Conservation (phyloP, 83 land plant species). For the Isoetes engelmannii region DNA sequence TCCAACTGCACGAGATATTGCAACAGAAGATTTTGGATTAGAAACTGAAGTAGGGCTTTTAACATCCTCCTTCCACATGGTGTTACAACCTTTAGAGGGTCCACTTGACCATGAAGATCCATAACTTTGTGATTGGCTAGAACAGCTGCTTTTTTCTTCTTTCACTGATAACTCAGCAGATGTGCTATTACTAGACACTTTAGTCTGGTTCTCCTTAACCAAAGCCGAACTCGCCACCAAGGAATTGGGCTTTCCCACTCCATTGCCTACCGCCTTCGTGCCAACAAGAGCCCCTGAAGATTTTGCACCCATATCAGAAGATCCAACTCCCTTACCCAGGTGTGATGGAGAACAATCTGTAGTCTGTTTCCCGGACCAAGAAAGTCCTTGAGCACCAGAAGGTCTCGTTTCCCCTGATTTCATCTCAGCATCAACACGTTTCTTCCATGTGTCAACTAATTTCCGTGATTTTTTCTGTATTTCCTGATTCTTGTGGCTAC, state of each 20-base stretch:
- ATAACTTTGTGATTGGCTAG: constrained; percentile 77
- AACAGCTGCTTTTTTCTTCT: constrained; percentile 74
- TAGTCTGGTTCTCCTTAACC: neutral
- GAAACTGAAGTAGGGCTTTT: constrained; percentile 58
- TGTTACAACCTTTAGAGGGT: constrained; percentile 40
- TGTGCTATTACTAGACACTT: constrained; percentile 5
- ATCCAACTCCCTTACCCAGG: neutral
- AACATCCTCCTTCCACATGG: constrained; percentile 60
- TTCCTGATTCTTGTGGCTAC: constrained; percentile 9
- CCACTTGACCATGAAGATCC: constrained; percentile 72
- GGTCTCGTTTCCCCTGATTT: neutral
- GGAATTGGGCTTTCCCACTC: neutral
- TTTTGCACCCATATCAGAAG: neutral
- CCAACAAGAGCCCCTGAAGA: neutral
- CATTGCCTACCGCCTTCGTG: neutral
- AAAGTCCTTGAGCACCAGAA: neutral
- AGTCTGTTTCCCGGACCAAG: constrained; percentile 3
- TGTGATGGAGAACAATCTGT: neutral
- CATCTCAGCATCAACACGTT: constrained; percentile 8
- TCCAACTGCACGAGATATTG: constrained; percentile 36
- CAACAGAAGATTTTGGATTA: constrained; percentile 28
- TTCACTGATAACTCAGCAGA: constrained; percentile 27
- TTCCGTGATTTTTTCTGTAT: constrained; percentile 5
- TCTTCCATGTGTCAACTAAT: constrained; percentile 4
- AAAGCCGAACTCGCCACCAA: neutral